These are phyloP conservation scores for Boletus reticuloceps DNA, from an alignment of 768 basidiomycete species.

Conservation along the genomic window DNA sequence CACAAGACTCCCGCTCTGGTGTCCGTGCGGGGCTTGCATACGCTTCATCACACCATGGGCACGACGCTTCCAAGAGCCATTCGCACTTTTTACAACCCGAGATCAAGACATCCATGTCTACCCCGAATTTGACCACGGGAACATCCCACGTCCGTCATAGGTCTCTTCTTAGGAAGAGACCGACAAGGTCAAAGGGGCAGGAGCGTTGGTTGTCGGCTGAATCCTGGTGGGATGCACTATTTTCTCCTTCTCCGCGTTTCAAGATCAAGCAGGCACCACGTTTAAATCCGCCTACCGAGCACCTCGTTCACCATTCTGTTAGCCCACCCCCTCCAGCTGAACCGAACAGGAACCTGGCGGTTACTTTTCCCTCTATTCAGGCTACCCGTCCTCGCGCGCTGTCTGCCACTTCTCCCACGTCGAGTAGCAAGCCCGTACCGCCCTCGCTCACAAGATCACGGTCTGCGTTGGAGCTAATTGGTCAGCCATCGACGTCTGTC, in stretches of 20 bases:
- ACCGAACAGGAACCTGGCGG: not conserved
- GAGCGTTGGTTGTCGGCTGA: conserved; percentile 73
- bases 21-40: not conserved
- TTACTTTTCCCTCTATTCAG: conserved; percentile 8
- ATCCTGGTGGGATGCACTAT: conserved; percentile 78
- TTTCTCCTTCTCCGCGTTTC: conserved; percentile 75
- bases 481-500: conserved; percentile 5
- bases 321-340: conserved; percentile 37
- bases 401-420: conserved; percentile 8
- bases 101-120: conserved; percentile 59
- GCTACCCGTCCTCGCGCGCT: conserved; percentile 21
- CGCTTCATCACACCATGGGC: conserved; percentile 8
- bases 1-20: conserved; percentile 1
- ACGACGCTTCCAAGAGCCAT: not conserved
- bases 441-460: conserved; percentile 18
- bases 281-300: conserved; percentile 16
- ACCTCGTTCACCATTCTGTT: conserved; percentile 49
- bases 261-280: conserved; percentile 42
- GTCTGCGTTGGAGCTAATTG: conserved; percentile 19
- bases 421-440: not conserved
- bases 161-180: conserved; percentile 19
- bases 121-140: conserved; percentile 54
- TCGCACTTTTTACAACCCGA: not conserved
- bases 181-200: conserved; percentile 38
- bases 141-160: conserved; percentile 5